phyloP scores from a whole-genome alignment of 2,329 filamentous ascomycete species.

The Talaromyces verruculosus region DNA sequence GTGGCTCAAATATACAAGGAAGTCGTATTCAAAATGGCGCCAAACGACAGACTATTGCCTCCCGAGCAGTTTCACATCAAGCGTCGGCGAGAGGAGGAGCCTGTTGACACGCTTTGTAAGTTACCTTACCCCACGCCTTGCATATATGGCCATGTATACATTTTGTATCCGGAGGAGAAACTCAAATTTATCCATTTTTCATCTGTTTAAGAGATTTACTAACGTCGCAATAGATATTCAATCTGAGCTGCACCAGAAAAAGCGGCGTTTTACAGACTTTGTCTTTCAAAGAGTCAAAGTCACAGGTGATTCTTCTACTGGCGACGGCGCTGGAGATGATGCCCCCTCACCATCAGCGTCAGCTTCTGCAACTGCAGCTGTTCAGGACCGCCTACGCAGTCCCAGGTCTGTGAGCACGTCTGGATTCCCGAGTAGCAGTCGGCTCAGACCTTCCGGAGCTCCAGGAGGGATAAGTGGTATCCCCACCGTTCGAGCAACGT shows the following conservation, averaged over 20 bases:
- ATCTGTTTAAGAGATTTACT: background rate
- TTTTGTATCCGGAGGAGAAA: background rate
- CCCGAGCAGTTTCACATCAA: slow-evolving; percentile 57
- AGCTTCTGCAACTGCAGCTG: slow-evolving; percentile 25
- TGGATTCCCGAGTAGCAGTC: slow-evolving; percentile 21
- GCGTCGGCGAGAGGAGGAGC: slow-evolving; percentile 57
- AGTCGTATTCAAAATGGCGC: background rate
- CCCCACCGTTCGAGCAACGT: slow-evolving; percentile 44
- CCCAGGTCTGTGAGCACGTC: slow-evolving; percentile 39
- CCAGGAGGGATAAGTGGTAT: slow-evolving; percentile 28
- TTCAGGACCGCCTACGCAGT: slow-evolving; percentile 32
- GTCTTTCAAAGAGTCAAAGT: slow-evolving; percentile 46
- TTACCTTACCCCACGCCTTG: slow-evolving; percentile 13
- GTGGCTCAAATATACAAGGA: background rate
- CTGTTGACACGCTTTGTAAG: slow-evolving; percentile 56
- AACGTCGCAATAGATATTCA: slow-evolving; percentile 42
- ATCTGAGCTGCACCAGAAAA: slow-evolving; percentile 45
- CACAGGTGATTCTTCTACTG: slow-evolving; percentile 25
- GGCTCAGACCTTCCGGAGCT: slow-evolving; percentile 5
- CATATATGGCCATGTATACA: slow-evolving; percentile 3
- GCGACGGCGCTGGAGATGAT: slow-evolving; percentile 2
- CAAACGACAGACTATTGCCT: slow-evolving; percentile 35
- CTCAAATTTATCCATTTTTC: background rate
- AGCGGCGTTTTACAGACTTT: slow-evolving; percentile 51
- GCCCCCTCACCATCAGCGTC: slow-evolving; percentile 20